Evolutionary conservation across 2,329 filamentous ascomycete species (phyloP).

Genomic region (Blastomyces gilchristii): DNA sequence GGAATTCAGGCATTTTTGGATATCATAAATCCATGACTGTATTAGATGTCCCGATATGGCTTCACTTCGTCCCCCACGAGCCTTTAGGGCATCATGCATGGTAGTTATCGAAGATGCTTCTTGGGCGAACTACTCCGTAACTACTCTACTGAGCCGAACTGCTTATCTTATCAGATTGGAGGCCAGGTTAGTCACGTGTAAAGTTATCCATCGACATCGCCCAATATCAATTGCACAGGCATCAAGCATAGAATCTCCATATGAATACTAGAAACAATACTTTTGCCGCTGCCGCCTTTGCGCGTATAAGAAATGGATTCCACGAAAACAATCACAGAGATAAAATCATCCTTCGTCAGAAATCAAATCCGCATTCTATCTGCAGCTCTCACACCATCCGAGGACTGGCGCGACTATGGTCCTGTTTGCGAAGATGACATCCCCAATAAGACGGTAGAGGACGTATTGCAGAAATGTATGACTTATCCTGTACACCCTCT

Average conservation of each 20-base stretch:
- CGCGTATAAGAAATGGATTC: slow-evolving; percentile 26
- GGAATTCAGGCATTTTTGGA: neutral
- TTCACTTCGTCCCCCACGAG: neutral
- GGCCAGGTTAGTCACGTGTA: neutral
- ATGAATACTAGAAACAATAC: neutral
- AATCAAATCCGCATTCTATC: slow-evolving; percentile 44
- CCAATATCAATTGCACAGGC: neutral
- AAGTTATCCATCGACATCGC: neutral
- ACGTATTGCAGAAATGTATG: slow-evolving; percentile 43
- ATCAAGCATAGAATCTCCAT: neutral
- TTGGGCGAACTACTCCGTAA: neutral
- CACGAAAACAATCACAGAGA: slow-evolving; percentile 38
- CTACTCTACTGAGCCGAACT: too few species aligned
- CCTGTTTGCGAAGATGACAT: slow-evolving; percentile 31
- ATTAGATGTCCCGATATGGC: neutral
- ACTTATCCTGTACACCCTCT: neutral
- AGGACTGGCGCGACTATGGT: slow-evolving; percentile 37
- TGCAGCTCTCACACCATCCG: slow-evolving; percentile 38
- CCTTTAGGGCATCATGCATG: neutral
- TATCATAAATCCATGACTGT: neutral
- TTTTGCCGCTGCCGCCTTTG: neutral
- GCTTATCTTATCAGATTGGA: neutral
- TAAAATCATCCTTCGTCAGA: slow-evolving; percentile 44
- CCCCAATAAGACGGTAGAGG: slow-evolving; percentile 40
- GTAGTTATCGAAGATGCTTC: neutral